Evolutionary conservation across 2,329 filamentous ascomycete species (phyloP).

Genomic region (Verticillium isaacii): DNA sequence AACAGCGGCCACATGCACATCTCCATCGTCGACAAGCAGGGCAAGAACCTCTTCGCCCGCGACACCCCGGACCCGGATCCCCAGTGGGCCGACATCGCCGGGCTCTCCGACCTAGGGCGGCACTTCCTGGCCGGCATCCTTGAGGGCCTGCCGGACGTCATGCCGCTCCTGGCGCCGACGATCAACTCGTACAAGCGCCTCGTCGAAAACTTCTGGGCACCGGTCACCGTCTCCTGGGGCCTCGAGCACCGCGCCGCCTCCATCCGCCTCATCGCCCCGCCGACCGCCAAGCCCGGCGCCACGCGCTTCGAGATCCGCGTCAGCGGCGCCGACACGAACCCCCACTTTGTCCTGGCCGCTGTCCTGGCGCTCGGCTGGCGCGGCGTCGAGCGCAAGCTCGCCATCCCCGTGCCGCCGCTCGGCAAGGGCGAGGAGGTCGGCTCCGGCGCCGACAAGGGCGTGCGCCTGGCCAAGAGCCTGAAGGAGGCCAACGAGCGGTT

Average conservation of each 20-base stretch:
- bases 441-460: constrained; percentile 63
- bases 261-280: constrained; percentile 83
- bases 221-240: constrained; percentile 96
- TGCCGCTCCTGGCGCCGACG: constrained; percentile 91
- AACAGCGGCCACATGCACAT: constrained; percentile 97
- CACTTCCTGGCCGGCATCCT: constrained; percentile 91
- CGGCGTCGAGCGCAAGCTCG: constrained; percentile 87
- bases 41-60: constrained; percentile 79
- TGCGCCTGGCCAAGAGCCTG: constrained; percentile 76
- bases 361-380: constrained; percentile 86
- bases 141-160: constrained; percentile 85
- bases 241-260: constrained; percentile 91
- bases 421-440: constrained; percentile 82
- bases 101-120: constrained; percentile 82
- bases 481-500: constrained; percentile 82
- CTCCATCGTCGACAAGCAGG: constrained; percentile 74
- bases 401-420: constrained; percentile 75
- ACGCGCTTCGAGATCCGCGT: constrained; percentile 93
- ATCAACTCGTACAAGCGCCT: constrained; percentile 98
- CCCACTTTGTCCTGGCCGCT: constrained; percentile 79
- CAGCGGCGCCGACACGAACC: constrained; percentile 89
- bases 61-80: constrained; percentile 50
- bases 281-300: constrained; percentile 76
- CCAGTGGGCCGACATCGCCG: constrained; percentile 67
- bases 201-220: constrained; percentile 99